Evolutionary conservation across 2,329 filamentous ascomycete genomes (phyloP).

Genomic region (Zelopaecilomyces penicillatus): DNA sequence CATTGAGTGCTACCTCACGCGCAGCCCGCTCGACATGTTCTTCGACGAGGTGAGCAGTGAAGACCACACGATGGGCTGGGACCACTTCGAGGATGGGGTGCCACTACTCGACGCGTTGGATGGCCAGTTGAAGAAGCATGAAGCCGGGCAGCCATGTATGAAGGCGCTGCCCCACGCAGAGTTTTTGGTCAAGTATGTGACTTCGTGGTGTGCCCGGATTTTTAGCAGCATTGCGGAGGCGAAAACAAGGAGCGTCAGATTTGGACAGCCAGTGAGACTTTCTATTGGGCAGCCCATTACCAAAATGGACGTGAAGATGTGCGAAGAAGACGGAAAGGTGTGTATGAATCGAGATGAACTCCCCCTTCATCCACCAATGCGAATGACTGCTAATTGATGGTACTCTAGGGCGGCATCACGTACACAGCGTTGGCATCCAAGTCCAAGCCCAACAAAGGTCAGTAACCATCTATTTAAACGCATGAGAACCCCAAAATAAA

Average conservation of each 20-base stretch:
- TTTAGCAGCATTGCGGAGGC: slow-evolving; percentile 63
- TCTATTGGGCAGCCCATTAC: slow-evolving; percentile 35
- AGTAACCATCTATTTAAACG: neutral
- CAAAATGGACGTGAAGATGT: slow-evolving; percentile 53
- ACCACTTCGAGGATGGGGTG: slow-evolving; percentile 34
- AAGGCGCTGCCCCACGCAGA: slow-evolving; percentile 52
- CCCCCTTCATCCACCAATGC: no score
- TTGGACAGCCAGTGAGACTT: slow-evolving; percentile 47
- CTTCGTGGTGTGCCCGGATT: slow-evolving; percentile 48
- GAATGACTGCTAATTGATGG: neutral
- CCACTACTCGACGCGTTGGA: slow-evolving; percentile 41
- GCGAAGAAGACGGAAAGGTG: slow-evolving; percentile 24
- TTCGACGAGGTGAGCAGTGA: slow-evolving; percentile 43
- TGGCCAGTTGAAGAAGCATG: slow-evolving; percentile 39
- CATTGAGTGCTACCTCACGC: slow-evolving; percentile 60
- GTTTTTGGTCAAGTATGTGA: slow-evolving; percentile 53
- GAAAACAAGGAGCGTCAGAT: slow-evolving; percentile 58
- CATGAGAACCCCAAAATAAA: no score
- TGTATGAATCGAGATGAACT: slow-evolving; percentile 8
- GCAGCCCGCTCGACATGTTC: slow-evolving; percentile 56
- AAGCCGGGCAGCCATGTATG: slow-evolving; percentile 36
- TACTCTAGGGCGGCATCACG: slow-evolving; percentile 25
- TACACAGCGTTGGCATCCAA: slow-evolving; percentile 36
- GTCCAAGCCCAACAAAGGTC: slow-evolving; percentile 28
- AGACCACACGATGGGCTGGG: slow-evolving; percentile 41